phyloP scores from a whole-genome alignment of 371 early-diverging fungal genomes.

The Rhizopus sp. region DNA sequence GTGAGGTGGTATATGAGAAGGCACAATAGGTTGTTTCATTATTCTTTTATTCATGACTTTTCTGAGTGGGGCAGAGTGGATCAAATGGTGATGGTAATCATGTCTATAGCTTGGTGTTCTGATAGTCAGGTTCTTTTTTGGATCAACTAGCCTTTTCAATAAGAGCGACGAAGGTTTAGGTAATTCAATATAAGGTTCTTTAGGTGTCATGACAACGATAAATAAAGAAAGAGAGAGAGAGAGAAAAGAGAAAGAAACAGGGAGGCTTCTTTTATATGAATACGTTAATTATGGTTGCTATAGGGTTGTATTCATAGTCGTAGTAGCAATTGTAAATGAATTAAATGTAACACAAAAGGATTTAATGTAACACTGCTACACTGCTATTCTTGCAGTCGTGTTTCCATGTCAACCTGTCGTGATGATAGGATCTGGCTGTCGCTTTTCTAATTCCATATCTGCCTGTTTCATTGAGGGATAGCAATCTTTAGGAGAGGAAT shows the following conservation, averaged over 20 bases:
- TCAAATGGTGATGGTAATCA: constrained; percentile 24
- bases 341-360: no score
- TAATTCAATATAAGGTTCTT: constrained; percentile 4
- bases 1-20: constrained; percentile 27
- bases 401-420: no score
- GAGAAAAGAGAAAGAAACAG: background rate
- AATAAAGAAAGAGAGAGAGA: background rate
- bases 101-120: constrained; percentile 58
- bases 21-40: constrained; percentile 37
- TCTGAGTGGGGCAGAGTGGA: constrained; percentile 55
- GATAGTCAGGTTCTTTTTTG: constrained; percentile 55
- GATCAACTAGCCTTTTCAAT: constrained; percentile 37
- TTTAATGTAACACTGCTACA: no score
- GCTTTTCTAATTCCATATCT: no score
- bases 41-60: constrained; percentile 9
- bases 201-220: background rate
- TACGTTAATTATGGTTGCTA: no score
- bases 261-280: no score
- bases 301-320: no score
- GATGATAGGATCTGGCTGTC: no score
- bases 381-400: no score
- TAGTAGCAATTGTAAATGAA: no score
- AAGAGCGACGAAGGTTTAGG: constrained; percentile 48
- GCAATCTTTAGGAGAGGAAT: no score
- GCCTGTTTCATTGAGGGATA: no score